Conservation (phyloP, 2,329 filamentous ascomycete species). For the Talaromyces verruculosus region DNA sequence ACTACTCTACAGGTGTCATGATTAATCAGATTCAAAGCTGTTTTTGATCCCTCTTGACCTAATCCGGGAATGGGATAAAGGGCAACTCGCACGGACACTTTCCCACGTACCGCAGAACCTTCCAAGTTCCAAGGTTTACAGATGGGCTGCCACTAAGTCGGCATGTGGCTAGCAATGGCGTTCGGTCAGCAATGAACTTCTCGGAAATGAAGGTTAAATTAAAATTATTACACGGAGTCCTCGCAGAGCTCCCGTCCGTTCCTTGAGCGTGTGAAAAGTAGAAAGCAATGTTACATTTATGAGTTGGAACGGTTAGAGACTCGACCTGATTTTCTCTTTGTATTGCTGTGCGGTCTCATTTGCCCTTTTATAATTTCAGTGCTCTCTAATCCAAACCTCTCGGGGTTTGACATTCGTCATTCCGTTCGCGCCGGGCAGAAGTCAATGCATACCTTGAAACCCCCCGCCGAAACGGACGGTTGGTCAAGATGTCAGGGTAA, state of each 20-base stretch:
- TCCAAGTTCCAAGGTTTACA: conserved; percentile 3
- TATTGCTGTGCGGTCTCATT: background rate
- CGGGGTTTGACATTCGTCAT: background rate
- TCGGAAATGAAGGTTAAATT: conserved; percentile 9
- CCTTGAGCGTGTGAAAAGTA: no score
- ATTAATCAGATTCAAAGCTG: conserved; percentile 6
- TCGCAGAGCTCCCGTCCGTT: background rate
- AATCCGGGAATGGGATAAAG: conserved; percentile 4
- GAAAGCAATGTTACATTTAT: background rate
- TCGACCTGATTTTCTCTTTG: background rate
- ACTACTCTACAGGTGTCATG: background rate
- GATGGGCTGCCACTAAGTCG: conserved; percentile 10
- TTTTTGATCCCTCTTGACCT: background rate
- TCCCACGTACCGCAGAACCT: conserved; percentile 1
- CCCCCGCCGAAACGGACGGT: background rate
- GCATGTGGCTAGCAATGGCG: background rate
- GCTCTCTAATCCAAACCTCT: background rate
- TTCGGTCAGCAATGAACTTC: conserved; percentile 5
- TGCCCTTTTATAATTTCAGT: background rate
- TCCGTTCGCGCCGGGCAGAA: background rate
- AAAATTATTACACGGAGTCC: background rate
- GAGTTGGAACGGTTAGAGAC: background rate
- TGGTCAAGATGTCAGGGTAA: background rate
- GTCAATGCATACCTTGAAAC: conserved; percentile 1
- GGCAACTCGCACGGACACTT: conserved; percentile 6